Base-by-base conservation (phyloP, 2,329 filamentous ascomycete species). In the Fusarium pseudograminearum region DNA sequence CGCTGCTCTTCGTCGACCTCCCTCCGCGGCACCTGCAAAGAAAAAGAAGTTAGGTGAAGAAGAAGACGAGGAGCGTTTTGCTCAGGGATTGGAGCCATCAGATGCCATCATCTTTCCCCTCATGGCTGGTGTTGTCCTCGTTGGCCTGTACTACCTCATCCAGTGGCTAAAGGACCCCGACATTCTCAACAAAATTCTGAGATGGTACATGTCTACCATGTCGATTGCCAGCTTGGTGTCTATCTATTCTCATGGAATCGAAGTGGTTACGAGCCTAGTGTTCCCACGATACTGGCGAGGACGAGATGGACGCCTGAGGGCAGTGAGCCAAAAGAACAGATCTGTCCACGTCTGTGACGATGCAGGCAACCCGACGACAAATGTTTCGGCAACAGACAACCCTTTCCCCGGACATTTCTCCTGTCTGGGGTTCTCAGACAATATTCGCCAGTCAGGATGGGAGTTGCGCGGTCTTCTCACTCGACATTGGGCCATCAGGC, bases 41-140 rank as follows among this genome's bases (percentile, higher is more conserved):
- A 82, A 82, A 57, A 81, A 81, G 52, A 78, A 80, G 71, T 73
- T 76, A 11, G 76, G 78, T 40, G 83, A 84, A 42, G 76, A 80
- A 2, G 80, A 84, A 1, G 83, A 87, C 14, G 85, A 86, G 20
- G 83, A 89, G 22, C 82, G 86, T 14, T 83, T 78, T 47, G 61
- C 78, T 4, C 87, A 70, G 81, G 88, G 65, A 76, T 85, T 89
- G 11, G 79, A 80, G 59, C 89, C 92, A 3, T 90, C 87, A 0
- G 95, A 98, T 79, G 95, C 93, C 48, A 87, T 98, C 71, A 79
- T 97, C 73, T 92, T 98, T 68, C 96, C 95, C 3, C 72, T 98
- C 33, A 83, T 94, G 57, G 94, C 94, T 8, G 93, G 90, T 3
- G 75, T 84, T 12, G 89, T 91, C 2, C 87, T 98, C 11, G 85